Percentiles rank a stretch among this genome's conserved stretches.
phyloP scores from a whole-genome alignment of 2,329 filamentous ascomycete genomes.

The Pseudopyricularia cyperi region DNA sequence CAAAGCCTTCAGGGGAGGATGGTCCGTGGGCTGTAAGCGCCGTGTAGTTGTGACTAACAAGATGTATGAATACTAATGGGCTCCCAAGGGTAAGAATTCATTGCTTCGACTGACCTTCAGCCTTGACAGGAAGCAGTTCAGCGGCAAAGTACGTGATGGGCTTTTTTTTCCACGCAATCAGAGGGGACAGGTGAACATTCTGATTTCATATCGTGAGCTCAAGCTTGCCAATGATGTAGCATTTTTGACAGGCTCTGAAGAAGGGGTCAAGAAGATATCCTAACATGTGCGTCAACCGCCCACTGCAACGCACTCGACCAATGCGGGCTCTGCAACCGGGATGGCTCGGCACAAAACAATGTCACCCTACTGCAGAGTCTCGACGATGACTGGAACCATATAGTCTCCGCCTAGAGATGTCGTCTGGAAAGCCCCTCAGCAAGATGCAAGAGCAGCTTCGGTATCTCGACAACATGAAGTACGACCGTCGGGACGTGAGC shows the following conservation, averaged over 20 bases:
- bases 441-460: neutral
- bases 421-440: neutral
- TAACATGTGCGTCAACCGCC: neutral
- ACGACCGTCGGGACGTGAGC: neutral
- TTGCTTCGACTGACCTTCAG: too few relatives aligned
- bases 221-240: constrained; percentile 1
- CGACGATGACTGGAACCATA: neutral
- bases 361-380: neutral
- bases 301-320: neutral
- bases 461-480: neutral
- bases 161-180: too few relatives aligned
- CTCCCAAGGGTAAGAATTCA: too few relatives aligned
- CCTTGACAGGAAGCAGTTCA: too few relatives aligned
- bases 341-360: neutral
- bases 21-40: neutral
- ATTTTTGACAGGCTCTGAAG: neutral
- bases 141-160: too few relatives aligned
- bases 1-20: neutral
- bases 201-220: constrained; percentile 1
- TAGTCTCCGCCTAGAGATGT: neutral
- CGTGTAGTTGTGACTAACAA: too few relatives aligned
- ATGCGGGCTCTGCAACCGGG: neutral
- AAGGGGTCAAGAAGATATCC: neutral
- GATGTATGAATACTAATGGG: too few relatives aligned
- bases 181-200: too few relatives aligned